Percentiles rank a stretch among this genome's conserved stretches.
Evolutionary conservation across 805 yeast genomes (phyloP).

Genomic region (Candida krabiensis): DNA sequence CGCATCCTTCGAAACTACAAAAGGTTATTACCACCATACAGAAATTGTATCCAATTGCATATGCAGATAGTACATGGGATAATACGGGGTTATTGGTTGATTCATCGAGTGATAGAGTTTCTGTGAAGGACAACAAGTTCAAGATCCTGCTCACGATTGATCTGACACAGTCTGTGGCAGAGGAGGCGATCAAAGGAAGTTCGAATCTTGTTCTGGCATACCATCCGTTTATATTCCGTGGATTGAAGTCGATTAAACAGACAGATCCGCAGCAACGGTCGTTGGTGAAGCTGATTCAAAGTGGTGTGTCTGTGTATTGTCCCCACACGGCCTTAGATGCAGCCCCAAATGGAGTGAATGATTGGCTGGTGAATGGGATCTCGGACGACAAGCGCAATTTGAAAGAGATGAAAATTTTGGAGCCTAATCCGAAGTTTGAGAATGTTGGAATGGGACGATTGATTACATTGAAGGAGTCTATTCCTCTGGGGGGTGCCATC

Average conservation of each 20-base stretch:
- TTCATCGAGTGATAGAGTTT: constrained; percentile 32
- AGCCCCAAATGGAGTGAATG: constrained; percentile 90
- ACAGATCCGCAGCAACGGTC: constrained; percentile 80
- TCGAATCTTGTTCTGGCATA: constrained; percentile 74
- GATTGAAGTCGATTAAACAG: constrained; percentile 68
- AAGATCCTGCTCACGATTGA: constrained; percentile 74
- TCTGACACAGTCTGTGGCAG: constrained; percentile 76
- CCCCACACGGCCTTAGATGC: constrained; percentile 98
- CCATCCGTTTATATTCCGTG: constrained; percentile 92
- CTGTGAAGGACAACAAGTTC: constrained; percentile 18
- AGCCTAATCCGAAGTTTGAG: constrained; percentile 41
- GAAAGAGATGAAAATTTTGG: constrained; percentile 38
- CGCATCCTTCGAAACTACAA: constrained; percentile 34
- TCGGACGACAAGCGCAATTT: constrained; percentile 18
- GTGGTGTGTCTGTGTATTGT: constrained; percentile 84
- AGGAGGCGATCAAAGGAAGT: constrained; percentile 68
- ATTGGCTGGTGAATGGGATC: constrained; percentile 74
- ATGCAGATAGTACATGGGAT: constrained; percentile 92
- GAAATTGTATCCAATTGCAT: constrained; percentile 71
- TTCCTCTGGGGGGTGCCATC: constrained; percentile 46
- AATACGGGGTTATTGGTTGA: constrained; percentile 91
- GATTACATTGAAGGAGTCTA: constrained; percentile 46
- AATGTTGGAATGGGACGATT: constrained; percentile 84
- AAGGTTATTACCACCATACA: constrained; percentile 56
- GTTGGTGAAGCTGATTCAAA: constrained; percentile 65